phyloP scores from a whole-genome alignment of 805 yeast species.

The Suhomyces kilbournensis region DNA sequence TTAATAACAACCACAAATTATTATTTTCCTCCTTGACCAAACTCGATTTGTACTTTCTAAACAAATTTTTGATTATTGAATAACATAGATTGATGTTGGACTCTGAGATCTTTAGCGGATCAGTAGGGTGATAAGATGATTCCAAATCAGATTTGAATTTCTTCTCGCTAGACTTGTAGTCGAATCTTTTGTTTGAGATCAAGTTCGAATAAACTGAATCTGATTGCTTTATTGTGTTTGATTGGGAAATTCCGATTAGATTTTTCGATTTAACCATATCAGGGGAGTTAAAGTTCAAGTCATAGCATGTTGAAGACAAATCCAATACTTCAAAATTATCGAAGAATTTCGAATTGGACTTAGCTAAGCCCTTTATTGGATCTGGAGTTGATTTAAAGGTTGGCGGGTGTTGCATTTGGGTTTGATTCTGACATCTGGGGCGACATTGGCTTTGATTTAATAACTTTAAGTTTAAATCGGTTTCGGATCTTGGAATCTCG shows the following conservation, averaged over 20 bases:
- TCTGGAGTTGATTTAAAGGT: background rate
- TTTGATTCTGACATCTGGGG: background rate
- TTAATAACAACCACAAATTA: slow-evolving; percentile 24
- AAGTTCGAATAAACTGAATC: slow-evolving; percentile 22
- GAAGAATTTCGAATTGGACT: background rate
- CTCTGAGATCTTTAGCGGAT: slow-evolving; percentile 31
- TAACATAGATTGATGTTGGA: slow-evolving; percentile 16
- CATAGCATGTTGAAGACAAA: background rate
- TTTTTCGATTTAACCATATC: background rate
- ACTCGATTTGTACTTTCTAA: slow-evolving; percentile 2
- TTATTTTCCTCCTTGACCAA: slow-evolving; percentile 6
- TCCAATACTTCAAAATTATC: background rate
- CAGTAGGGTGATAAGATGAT: slow-evolving; percentile 21
- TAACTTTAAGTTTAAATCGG: slow-evolving; percentile 8
- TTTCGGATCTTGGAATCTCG: slow-evolving; percentile 3
- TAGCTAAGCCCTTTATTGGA: background rate
- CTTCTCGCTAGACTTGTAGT: slow-evolving; percentile 29
- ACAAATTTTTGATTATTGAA: slow-evolving; percentile 12
- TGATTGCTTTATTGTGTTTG: slow-evolving; percentile 5
- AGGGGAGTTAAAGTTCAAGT: background rate
- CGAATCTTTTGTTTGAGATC: slow-evolving; percentile 17
- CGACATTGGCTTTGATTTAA: background rate
- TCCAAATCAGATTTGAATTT: slow-evolving; percentile 28
- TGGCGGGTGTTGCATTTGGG: background rate
- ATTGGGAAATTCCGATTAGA: background rate